These are phyloP conservation scores for Rubia yunnanensis DNA, from an alignment of 257 asterid genomes.

Conservation along the genomic window DNA sequence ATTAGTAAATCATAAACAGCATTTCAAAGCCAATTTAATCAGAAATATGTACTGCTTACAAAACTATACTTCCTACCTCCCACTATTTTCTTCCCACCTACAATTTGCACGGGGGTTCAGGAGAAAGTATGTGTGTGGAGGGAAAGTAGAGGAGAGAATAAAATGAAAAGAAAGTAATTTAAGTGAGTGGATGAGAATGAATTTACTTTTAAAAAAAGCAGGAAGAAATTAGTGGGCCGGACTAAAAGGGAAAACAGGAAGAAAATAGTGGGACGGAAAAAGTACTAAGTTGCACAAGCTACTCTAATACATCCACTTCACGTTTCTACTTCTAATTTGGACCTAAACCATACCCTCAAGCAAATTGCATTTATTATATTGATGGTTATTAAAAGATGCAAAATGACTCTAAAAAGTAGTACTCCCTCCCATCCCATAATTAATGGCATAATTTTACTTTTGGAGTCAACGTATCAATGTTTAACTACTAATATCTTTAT, in stretches of 20 bases:
- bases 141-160: too few relatives aligned
- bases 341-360: background rate
- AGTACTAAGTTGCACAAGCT: background rate
- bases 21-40: background rate
- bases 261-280: background rate
- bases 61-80: background rate
- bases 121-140: background rate
- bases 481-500: too few relatives aligned
- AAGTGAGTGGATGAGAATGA: too few relatives aligned
- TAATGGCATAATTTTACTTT: too few relatives aligned
- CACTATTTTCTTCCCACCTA: too few relatives aligned
- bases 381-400: background rate
- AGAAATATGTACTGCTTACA: background rate
- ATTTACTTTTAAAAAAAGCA: background rate
- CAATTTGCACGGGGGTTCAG: background rate
- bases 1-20: background rate
- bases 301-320: background rate
- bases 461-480: too few relatives aligned
- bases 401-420: background rate
- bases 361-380: conserved; percentile 1
- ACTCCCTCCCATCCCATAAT: too few relatives aligned
- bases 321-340: background rate
- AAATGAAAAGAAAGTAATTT: too few relatives aligned
- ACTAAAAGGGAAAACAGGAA: background rate
- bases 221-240: background rate